These are phyloP conservation scores for Botrytis fragariae DNA, from an alignment of 2,329 filamentous ascomycete species.

Conservation along the genomic window DNA sequence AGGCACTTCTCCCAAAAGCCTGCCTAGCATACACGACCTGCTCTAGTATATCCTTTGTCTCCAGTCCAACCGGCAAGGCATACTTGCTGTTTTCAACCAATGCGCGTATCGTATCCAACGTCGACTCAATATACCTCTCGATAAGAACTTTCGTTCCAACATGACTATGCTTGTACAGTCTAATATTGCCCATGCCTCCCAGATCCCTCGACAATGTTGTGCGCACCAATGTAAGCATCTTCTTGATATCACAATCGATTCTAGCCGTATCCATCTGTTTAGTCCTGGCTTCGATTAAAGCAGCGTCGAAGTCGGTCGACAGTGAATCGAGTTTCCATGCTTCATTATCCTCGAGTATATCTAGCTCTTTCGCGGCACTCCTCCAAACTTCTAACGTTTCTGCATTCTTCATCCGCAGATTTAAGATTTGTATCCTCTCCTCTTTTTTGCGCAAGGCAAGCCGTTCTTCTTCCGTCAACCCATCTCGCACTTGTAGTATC, in stretches of 20 bases:
- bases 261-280: conserved; percentile 73
- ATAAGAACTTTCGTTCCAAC: conserved; percentile 85
- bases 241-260: conserved; percentile 65
- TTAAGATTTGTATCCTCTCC: conserved; percentile 61
- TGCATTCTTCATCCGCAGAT: conserved; percentile 64
- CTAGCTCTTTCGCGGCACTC: conserved; percentile 71
- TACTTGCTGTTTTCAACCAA: conserved; percentile 61
- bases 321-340: conserved; percentile 69
- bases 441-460: conserved; percentile 48
- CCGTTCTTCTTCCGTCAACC: conserved; percentile 45
- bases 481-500: conserved; percentile 33
- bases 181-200: conserved; percentile 80
- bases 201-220: conserved; percentile 78
- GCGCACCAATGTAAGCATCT: conserved; percentile 78
- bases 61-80: conserved; percentile 51
- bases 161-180: conserved; percentile 80
- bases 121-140: conserved; percentile 81
- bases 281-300: conserved; percentile 67
- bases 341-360: conserved; percentile 75
- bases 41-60: conserved; percentile 53
- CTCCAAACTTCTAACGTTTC: conserved; percentile 71
- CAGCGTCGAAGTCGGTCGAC: conserved; percentile 56
- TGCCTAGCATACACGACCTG: conserved; percentile 60
- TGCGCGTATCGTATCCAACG: conserved; percentile 68
- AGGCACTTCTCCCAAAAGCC: conserved; percentile 63